Percentiles rank a stretch among this genome's conserved stretches.
These are phyloP conservation scores for Alternaria arborescens DNA, from an alignment of 2,329 filamentous ascomycete genomes.

Conservation along the genomic window DNA sequence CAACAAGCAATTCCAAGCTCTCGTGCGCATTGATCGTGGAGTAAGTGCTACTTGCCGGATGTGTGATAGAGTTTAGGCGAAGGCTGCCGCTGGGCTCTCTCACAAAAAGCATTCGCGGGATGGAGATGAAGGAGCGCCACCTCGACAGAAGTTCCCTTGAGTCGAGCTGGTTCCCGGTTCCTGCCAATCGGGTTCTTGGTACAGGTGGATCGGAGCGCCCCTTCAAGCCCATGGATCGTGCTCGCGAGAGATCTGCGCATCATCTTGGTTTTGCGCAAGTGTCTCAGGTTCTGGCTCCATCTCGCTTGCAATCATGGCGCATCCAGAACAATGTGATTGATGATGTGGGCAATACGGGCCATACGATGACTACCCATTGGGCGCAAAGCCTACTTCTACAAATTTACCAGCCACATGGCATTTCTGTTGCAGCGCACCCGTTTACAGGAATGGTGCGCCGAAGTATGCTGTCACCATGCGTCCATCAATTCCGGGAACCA, in stretches of 20 bases:
- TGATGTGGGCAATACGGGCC: conserved; percentile 4
- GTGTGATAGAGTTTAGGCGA: conserved; percentile 23
- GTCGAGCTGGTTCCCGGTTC: conserved; percentile 4
- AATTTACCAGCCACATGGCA: conserved; percentile 5
- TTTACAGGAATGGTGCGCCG: background rate
- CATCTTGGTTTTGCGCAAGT: conserved; percentile 20
- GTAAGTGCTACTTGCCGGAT: conserved; percentile 7
- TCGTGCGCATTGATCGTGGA: background rate
- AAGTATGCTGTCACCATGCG: conserved; percentile 23
- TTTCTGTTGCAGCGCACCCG: background rate
- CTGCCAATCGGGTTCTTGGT: conserved; percentile 19
- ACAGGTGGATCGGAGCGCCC: conserved; percentile 17
- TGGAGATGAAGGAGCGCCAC: conserved; percentile 13
- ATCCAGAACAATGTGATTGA: background rate
- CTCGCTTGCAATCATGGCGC: conserved; percentile 12
- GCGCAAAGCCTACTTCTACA: background rate
- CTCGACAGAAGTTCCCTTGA: conserved; percentile 8
- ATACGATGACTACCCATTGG: background rate
- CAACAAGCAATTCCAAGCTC: conserved; percentile 14
- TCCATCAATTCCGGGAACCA: conserved; percentile 14
- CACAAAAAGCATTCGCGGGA: conserved; percentile 19
- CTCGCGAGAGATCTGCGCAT: conserved; percentile 23
- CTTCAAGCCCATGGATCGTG: conserved; percentile 19
- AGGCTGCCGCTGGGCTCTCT: conserved; percentile 18
- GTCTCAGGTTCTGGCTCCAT: conserved; percentile 27